Conservation (phyloP, 768 basidiomycete species). For the Kwoniella sp. region DNA sequence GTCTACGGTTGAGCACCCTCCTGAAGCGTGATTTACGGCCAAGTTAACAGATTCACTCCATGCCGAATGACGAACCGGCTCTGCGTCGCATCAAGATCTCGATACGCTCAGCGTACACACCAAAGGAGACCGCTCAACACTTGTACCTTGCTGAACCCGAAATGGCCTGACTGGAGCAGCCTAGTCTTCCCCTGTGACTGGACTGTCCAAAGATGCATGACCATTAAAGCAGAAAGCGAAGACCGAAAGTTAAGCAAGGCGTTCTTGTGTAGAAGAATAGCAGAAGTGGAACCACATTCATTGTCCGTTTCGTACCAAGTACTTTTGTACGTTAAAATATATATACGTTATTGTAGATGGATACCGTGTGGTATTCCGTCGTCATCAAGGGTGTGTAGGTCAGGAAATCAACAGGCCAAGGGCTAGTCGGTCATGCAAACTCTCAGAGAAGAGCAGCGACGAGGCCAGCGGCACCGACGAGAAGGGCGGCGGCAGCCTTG, state of each 20-base stretch:
- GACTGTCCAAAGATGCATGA: background rate
- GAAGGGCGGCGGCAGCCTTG: conserved; percentile 2
- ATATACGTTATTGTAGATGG: background rate
- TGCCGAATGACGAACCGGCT: no score
- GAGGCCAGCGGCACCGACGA: conserved; percentile 18
- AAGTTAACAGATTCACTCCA: no score
- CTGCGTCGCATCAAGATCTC: no score
- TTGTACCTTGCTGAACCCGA: no score
- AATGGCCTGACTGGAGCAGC: no score
- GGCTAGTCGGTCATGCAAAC: background rate
- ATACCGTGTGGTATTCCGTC: background rate
- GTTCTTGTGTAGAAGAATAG: background rate
- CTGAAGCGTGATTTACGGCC: no score
- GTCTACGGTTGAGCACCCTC: no score
- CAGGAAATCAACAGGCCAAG: background rate
- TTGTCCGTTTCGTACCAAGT: conserved; percentile 12
- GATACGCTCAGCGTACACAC: no score
- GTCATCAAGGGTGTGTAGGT: background rate
- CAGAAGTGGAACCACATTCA: background rate
- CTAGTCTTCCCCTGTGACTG: background rate
- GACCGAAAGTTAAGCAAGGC: background rate
- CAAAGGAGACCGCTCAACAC: no score
- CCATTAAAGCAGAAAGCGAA: background rate
- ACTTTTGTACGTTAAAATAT: conserved; percentile 1
- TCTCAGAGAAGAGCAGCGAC: conserved; percentile 8